Evolutionary conservation across 148 eudicot genomes (phyloP).

Genomic region (Amaranthus hypochondriacus): DNA sequence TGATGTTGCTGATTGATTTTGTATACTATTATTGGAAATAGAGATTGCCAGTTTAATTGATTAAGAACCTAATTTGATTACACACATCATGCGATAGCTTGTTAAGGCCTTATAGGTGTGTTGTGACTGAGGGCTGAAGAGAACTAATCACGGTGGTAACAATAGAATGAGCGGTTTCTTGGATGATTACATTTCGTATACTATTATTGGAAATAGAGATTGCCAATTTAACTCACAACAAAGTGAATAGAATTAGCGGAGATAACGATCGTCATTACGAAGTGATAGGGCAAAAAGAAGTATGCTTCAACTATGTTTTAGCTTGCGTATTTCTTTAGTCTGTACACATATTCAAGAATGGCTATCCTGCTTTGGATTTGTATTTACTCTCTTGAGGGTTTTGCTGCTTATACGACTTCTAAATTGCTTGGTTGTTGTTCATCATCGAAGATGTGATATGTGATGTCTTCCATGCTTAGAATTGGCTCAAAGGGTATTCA

Average conservation of each 20-base stretch:
- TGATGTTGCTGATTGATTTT: too few relatives aligned
- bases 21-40: too few relatives aligned
- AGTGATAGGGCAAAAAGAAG: not conserved
- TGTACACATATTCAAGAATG: not conserved
- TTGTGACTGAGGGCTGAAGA: not conserved
- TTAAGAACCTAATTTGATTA: not conserved
- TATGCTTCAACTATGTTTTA: not conserved
- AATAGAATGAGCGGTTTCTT: not conserved
- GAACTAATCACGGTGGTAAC: not conserved
- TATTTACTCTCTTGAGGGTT: too few relatives aligned
- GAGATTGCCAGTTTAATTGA: too few relatives aligned
- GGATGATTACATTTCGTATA: not conserved
- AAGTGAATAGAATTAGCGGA: too few relatives aligned
- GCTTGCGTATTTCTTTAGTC: not conserved
- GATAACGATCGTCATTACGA: not conserved
- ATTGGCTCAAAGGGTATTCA: not conserved
- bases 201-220: not conserved
- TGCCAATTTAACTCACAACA: too few relatives aligned
- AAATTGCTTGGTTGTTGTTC: too few relatives aligned
- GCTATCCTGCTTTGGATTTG: not conserved
- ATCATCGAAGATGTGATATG: not conserved
- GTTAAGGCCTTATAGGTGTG: not conserved
- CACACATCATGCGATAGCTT: not conserved
- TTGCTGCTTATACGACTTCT: too few relatives aligned
- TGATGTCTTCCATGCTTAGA: not conserved